A percentile compares a stretch with the other conserved stretches of the same genome.
These are phyloP conservation scores for Eremochloa ophiuroides DNA, from an alignment of 176 grass and related monocot species.

Conservation along the genomic window DNA sequence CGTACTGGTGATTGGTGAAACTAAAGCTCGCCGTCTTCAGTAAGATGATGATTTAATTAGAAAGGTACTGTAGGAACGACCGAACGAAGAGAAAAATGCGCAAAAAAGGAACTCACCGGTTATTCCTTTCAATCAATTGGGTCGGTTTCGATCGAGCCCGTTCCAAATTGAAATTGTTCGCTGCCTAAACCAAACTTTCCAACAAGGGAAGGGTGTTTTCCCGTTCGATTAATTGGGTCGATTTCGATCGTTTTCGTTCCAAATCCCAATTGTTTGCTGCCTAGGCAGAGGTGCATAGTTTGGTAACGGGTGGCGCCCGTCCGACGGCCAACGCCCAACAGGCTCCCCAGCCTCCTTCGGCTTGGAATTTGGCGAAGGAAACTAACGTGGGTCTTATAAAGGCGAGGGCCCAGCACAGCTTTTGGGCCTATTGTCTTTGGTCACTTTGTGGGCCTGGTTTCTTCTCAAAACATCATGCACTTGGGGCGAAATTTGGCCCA, in stretches of 20 bases:
- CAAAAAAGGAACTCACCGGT: background rate
- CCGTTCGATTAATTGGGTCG: background rate
- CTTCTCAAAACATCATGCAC: background rate
- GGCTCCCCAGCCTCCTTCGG: no score
- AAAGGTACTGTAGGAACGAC: background rate
- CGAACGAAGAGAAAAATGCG: background rate
- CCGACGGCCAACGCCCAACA: no score
- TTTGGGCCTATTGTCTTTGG: background rate
- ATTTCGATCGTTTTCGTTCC: background rate
- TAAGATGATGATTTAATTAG: background rate
- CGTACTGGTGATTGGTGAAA: slow-evolving; percentile 30
- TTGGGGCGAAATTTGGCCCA: background rate
- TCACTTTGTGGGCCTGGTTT: background rate
- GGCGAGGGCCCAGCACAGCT: background rate
- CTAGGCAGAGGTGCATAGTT: background rate
- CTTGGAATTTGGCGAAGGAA: background rate
- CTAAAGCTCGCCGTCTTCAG: background rate
- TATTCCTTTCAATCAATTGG: background rate
- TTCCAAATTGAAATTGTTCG: background rate
- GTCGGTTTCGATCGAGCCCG: background rate
- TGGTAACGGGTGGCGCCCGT: background rate
- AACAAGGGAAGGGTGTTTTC: background rate
- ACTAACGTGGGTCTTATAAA: background rate
- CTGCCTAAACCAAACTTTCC: background rate
- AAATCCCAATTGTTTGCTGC: background rate